phyloP scores from a whole-genome alignment of 2,329 filamentous ascomycete genomes.

The Scopulariopsis brevicaulis region DNA sequence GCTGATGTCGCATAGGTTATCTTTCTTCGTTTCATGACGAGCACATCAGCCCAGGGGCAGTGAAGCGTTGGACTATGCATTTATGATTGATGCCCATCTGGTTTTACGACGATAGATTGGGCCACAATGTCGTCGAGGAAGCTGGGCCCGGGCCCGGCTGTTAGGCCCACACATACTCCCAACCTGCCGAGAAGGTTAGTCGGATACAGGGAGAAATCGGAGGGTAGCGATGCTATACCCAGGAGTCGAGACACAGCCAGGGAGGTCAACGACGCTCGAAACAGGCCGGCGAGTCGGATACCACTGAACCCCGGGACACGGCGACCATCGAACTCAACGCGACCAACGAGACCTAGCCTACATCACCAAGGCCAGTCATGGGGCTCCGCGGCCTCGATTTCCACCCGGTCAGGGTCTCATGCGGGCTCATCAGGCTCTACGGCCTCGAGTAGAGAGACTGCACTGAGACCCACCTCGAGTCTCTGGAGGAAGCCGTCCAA shows the following conservation, averaged over 20 bases:
- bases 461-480: background rate
- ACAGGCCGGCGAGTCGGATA: conserved; percentile 20
- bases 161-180: background rate
- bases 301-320: conserved; percentile 19
- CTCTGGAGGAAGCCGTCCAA: conserved; percentile 38
- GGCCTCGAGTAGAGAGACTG: background rate
- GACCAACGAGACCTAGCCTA: conserved; percentile 14
- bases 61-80: background rate
- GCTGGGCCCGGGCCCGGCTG: background rate
- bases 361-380: conserved; percentile 31
- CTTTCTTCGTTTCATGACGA: background rate
- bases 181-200: background rate
- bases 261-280: conserved; percentile 7
- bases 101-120: background rate
- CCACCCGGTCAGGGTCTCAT: conserved; percentile 16
- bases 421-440: conserved; percentile 20
- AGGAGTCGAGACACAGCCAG: background rate
- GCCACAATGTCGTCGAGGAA: conserved; percentile 1
- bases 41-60: background rate
- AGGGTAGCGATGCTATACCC: background rate
- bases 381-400: conserved; percentile 22
- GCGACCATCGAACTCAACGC: conserved; percentile 15
- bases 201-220: background rate
- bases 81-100: background rate
- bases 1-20: background rate